Conservation (phyloP, 345 rosid genomes). For the Aegle marmelos region DNA sequence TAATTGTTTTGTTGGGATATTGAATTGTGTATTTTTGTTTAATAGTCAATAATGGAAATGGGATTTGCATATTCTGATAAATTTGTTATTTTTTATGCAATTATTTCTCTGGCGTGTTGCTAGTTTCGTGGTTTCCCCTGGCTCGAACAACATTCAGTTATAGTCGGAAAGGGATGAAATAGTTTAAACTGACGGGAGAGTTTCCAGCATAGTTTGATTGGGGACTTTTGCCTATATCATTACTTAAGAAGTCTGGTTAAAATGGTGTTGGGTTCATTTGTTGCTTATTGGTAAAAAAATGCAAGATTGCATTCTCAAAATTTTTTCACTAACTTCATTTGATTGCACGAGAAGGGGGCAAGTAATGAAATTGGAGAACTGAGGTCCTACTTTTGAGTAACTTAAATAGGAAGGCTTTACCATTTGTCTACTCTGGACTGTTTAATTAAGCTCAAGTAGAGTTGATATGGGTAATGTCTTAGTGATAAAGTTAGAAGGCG, state of each 20-base stretch:
- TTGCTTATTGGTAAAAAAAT: background rate
- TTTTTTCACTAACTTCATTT: background rate
- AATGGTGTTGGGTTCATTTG: background rate
- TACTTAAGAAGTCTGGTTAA: background rate
- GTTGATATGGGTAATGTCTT: background rate
- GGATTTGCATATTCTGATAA: conserved; percentile 1
- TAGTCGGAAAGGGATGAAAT: background rate
- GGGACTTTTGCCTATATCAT: background rate
- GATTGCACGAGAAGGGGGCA: background rate
- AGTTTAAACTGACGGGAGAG: too few species aligned
- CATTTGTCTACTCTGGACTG: background rate
- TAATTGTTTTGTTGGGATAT: background rate
- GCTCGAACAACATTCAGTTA: background rate
- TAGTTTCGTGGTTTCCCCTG: background rate
- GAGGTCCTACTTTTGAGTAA: background rate
- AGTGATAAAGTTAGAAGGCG: background rate
- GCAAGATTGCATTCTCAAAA: background rate
- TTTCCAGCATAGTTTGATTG: background rate
- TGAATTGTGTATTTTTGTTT: conserved; percentile 3
- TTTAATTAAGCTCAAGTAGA: background rate
- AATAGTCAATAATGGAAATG: conserved; percentile 8
- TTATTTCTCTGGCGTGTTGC: background rate
- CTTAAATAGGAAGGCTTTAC: background rate
- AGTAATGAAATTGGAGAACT: background rate
- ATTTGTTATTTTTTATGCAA: background rate